A percentile compares a stretch with the other conserved stretches of the same genome.
Evolutionary conservation across 2,329 filamentous ascomycete species (phyloP).

Genomic region (Verticillium isaacii): DNA sequence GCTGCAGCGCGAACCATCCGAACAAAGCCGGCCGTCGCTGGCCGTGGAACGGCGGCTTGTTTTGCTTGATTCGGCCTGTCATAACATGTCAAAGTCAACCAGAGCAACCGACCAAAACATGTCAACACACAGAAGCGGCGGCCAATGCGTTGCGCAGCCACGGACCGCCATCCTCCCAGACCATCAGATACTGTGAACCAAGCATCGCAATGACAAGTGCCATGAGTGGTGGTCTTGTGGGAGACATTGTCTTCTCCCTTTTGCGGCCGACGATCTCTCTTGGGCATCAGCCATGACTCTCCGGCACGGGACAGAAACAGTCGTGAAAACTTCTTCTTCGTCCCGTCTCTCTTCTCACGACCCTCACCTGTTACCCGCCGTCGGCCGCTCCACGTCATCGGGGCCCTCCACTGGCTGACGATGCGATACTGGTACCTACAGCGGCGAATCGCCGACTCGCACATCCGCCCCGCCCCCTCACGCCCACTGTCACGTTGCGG

Average conservation of each 20-base stretch:
- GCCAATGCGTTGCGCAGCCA: not conserved
- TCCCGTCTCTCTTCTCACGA: not conserved
- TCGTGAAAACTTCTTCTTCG: not conserved
- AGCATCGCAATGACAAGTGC: not conserved
- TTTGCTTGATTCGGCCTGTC: not conserved
- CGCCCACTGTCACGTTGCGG: not conserved
- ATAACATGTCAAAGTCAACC: not conserved
- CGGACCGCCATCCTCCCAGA: not conserved
- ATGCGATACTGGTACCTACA: too few species aligned
- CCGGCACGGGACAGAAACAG: not conserved
- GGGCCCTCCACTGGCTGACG: not conserved
- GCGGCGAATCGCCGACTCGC: not conserved
- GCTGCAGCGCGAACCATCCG: not conserved
- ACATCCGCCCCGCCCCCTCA: not conserved
- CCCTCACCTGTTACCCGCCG: not conserved
- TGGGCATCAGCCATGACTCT: not conserved
- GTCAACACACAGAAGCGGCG: not conserved
- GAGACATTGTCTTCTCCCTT: not conserved
- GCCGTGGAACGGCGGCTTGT: not conserved
- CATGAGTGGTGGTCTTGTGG: not conserved
- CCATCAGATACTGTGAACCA: not conserved
- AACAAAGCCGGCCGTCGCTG: not conserved
- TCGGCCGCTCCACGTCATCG: not conserved
- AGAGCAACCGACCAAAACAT: not conserved
- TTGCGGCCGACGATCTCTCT: not conserved